Percentiles rank a stretch among this genome's conserved stretches.
Conservation (phyloP, 2,329 filamentous ascomycete species). For the Clonostachys solani region DNA sequence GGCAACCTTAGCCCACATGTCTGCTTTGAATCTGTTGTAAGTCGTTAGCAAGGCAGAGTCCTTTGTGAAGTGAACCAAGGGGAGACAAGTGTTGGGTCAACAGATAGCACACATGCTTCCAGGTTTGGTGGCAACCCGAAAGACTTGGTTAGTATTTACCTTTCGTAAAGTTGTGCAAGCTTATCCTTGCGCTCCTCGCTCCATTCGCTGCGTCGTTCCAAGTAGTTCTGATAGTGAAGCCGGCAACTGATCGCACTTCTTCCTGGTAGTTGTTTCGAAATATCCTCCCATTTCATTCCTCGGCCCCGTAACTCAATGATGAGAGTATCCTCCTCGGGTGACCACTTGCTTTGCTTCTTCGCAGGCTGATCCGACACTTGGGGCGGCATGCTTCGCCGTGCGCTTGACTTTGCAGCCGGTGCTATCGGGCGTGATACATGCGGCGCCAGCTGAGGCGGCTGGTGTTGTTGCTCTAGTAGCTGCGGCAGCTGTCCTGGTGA, state of each 20-base stretch:
- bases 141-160: constrained; percentile 50
- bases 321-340: constrained; percentile 83
- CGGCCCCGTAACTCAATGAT: constrained; percentile 88
- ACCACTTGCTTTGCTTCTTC: constrained; percentile 98
- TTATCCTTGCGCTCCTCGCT: constrained; percentile 98
- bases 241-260: constrained; percentile 92
- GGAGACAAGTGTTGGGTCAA: constrained; percentile 9
- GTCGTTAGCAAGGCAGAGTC: background rate
- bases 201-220: constrained; percentile 90
- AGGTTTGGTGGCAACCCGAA: background rate
- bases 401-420: constrained; percentile 21
- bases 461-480: background rate
- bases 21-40: constrained; percentile 76
- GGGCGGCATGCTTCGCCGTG: constrained; percentile 28
- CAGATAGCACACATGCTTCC: too few species aligned
- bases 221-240: constrained; percentile 94
- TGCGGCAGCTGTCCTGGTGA: background rate
- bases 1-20: constrained; percentile 96
- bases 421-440: constrained; percentile 20
- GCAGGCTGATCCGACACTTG: constrained; percentile 64
- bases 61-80: background rate
- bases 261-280: constrained; percentile 84
- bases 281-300: constrained; percentile 99
- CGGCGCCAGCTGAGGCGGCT: constrained; percentile 5
- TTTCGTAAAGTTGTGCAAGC: constrained; percentile 88